These are phyloP conservation scores for Singerocomus rubriflavus DNA, from an alignment of 1,284 basidiomycete genomes.

Conservation along the genomic window DNA sequence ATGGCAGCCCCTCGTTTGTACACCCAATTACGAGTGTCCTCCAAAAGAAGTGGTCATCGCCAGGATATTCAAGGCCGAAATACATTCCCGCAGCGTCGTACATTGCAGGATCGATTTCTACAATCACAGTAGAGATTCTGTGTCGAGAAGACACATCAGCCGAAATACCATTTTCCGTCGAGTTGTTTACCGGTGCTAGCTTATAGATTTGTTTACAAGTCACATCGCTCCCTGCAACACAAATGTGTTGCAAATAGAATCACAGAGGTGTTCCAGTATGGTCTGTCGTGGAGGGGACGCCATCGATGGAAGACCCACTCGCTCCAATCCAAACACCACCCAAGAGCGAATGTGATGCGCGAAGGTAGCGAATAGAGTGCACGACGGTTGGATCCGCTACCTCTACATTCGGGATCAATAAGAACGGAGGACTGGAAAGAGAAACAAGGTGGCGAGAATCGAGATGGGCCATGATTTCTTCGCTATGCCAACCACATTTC, in stretches of 20 bases:
- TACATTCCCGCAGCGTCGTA: slow-evolving; percentile 76
- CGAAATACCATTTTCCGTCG: slow-evolving; percentile 62
- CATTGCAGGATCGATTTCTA: slow-evolving; percentile 87
- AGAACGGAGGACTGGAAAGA: slow-evolving; percentile 42
- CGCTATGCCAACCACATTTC: background rate
- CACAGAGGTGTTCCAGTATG: slow-evolving; percentile 53
- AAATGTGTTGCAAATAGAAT: slow-evolving; percentile 83
- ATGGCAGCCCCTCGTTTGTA: slow-evolving; percentile 36
- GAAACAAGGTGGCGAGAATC: slow-evolving; percentile 36
- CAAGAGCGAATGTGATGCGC: slow-evolving; percentile 85
- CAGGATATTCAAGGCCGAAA: slow-evolving; percentile 72
- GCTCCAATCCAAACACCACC: slow-evolving; percentile 83
- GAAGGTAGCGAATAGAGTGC: slow-evolving; percentile 72
- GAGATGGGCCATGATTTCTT: slow-evolving; percentile 16
- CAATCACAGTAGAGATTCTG: slow-evolving; percentile 63
- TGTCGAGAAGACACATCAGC: slow-evolving; percentile 71
- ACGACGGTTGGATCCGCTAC: slow-evolving; percentile 28
- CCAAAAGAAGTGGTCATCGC: slow-evolving; percentile 57
- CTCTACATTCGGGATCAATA: slow-evolving; percentile 39
- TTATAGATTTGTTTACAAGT: slow-evolving; percentile 50
- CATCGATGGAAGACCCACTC: slow-evolving; percentile 43
- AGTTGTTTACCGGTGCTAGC: slow-evolving; percentile 31
- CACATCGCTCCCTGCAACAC: slow-evolving; percentile 81
- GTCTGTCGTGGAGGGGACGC: slow-evolving; percentile 46
- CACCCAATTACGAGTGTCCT: slow-evolving; percentile 75